phyloP scores from a whole-genome alignment of 805 yeast species.

The Helenozyma rhizophorensis region DNA sequence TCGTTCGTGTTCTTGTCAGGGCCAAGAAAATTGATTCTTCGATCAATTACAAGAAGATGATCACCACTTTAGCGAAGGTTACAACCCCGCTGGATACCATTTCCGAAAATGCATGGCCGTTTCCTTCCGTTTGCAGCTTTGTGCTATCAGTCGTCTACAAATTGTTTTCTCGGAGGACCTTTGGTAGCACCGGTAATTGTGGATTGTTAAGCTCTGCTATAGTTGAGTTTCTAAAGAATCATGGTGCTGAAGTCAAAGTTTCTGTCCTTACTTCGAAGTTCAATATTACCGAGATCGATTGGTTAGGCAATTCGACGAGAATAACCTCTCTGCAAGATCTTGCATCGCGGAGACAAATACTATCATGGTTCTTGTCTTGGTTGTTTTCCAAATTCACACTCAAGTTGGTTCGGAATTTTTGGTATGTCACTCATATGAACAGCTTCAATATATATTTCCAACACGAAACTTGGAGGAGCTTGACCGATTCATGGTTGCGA shows the following conservation, averaged over 20 bases:
- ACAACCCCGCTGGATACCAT: too few relatives aligned
- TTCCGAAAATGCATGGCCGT: slow-evolving; percentile 27
- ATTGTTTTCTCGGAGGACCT: slow-evolving; percentile 46
- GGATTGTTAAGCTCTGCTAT: slow-evolving; percentile 33
- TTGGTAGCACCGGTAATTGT: slow-evolving; percentile 54
- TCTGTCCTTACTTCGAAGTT: slow-evolving; percentile 19
- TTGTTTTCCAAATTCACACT: slow-evolving; percentile 44
- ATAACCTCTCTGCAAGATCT: slow-evolving; percentile 40
- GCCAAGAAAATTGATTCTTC: slow-evolving; percentile 26
- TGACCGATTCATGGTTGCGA: slow-evolving; percentile 39
- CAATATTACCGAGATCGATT: slow-evolving; percentile 41
- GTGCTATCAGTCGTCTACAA: slow-evolving; percentile 40
- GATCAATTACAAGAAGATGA: slow-evolving; percentile 32
- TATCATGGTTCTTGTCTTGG: slow-evolving; percentile 54
- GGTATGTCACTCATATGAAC: slow-evolving; percentile 57
- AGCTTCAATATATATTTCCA: slow-evolving; percentile 31
- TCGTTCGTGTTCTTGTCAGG: slow-evolving; percentile 15
- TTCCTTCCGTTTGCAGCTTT: slow-evolving; percentile 37
- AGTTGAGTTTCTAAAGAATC: slow-evolving; percentile 31
- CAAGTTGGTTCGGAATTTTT: slow-evolving; percentile 47
- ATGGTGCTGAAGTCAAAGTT: slow-evolving; percentile 4
- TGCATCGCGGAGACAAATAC: slow-evolving; percentile 28
- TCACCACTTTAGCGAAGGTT: too few relatives aligned
- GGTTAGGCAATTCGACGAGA: slow-evolving; percentile 44
- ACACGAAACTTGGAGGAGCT: slow-evolving; percentile 52